phyloP scores from a whole-genome alignment of 2,329 filamentous ascomycete species.

The Pseudocercospora eumusae region DNA sequence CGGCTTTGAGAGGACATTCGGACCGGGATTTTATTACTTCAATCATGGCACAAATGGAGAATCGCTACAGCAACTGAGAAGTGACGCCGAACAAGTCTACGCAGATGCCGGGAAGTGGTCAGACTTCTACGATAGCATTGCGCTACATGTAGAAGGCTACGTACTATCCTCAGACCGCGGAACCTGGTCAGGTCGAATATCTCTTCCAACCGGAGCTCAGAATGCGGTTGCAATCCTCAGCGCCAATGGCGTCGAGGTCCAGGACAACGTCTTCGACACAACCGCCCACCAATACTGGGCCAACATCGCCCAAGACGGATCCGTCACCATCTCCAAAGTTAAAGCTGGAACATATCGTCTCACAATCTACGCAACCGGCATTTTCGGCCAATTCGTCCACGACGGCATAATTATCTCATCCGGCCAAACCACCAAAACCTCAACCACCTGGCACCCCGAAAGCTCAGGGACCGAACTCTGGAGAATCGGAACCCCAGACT shows the following conservation, averaged over 20 bases:
- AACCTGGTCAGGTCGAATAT: constrained; percentile 53
- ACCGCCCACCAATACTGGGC: constrained; percentile 66
- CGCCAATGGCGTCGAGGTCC: constrained; percentile 55
- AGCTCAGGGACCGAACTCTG: constrained; percentile 61
- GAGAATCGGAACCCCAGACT: constrained; percentile 64
- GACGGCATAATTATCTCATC: constrained; percentile 53
- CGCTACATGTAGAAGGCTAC: constrained; percentile 60
- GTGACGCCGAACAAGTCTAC: constrained; percentile 55
- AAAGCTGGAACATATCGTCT: constrained; percentile 62
- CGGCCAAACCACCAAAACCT: constrained; percentile 44
- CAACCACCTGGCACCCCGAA: constrained; percentile 56
- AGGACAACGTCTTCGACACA: constrained; percentile 59
- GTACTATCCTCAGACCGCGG: constrained; percentile 56
- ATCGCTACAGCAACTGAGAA: constrained; percentile 51
- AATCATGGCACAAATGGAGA: constrained; percentile 56
- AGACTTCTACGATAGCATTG: constrained; percentile 65
- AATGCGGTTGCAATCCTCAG: constrained; percentile 60
- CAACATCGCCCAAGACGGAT: constrained; percentile 52
- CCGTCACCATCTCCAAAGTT: constrained; percentile 56
- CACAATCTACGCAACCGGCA: constrained; percentile 62
- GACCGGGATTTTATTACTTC: constrained; percentile 65
- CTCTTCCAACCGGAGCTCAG: constrained; percentile 55
- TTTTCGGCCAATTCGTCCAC: constrained; percentile 62
- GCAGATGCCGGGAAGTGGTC: constrained; percentile 58
- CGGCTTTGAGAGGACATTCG: constrained; percentile 66